Conservation (phyloP, 352 stramenopile genomes). For the Phytopythium montanum region DNA sequence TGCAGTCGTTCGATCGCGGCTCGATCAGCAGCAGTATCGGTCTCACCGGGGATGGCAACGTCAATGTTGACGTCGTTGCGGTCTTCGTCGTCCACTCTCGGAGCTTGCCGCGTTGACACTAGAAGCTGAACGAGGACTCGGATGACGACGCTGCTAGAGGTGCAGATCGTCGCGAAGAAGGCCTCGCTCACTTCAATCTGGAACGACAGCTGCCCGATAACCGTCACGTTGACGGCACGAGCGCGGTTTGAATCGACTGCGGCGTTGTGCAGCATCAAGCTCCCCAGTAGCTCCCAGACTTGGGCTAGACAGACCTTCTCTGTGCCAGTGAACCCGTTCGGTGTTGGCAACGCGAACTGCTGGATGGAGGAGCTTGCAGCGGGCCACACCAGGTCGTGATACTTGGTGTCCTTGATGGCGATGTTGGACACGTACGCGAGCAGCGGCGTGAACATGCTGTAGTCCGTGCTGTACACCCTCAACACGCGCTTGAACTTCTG, state of each 20-base stretch:
- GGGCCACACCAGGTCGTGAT: slow-evolving; percentile 31
- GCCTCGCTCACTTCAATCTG: slow-evolving; percentile 38
- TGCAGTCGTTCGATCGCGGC: too few relatives aligned
- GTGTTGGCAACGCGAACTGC: slow-evolving; percentile 27
- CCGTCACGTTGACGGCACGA: slow-evolving; percentile 30
- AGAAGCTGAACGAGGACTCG: slow-evolving; percentile 40
- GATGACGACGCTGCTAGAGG: slow-evolving; percentile 45
- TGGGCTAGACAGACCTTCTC: slow-evolving; percentile 34
- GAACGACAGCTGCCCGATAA: slow-evolving; percentile 47
- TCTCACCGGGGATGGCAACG: neutral
- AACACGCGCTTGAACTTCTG: slow-evolving; percentile 47
- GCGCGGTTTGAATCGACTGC: slow-evolving; percentile 14
- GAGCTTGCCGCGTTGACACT: slow-evolving; percentile 2
- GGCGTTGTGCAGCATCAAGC: slow-evolving; percentile 48
- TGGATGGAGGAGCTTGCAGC: slow-evolving; percentile 9
- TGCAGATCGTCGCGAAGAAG: slow-evolving; percentile 54
- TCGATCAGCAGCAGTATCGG: neutral
- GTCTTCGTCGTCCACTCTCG: neutral
- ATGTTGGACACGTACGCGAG: slow-evolving; percentile 64
- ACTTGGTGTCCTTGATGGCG: slow-evolving; percentile 50
- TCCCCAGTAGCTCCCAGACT: slow-evolving; percentile 65
- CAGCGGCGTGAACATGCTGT: slow-evolving; percentile 50
- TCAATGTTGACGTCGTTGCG: neutral
- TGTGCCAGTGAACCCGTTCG: slow-evolving; percentile 13
- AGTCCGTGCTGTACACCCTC: slow-evolving; percentile 36